A percentile compares a stretch with the other conserved stretches of the same genome.
Conservation (phyloP, 2,329 filamentous ascomycete genomes). For the Corynespora cassiicola region DNA sequence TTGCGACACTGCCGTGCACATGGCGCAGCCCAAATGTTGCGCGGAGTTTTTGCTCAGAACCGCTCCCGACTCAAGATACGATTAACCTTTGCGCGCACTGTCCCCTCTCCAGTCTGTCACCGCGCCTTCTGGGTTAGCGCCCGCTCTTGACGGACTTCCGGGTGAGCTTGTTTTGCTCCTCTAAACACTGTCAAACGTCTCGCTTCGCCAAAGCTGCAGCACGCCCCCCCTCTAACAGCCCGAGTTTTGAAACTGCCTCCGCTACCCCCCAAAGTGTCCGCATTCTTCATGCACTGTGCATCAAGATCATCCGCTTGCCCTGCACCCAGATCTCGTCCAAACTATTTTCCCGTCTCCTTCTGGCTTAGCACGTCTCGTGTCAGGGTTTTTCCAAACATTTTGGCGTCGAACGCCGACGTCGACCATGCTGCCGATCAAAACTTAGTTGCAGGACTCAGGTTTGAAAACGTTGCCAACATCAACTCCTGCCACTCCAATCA, state of each 20-base stretch:
- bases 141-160: constrained; percentile 38
- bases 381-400: constrained; percentile 47
- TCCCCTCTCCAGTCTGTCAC: constrained; percentile 35
- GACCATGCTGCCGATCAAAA: constrained; percentile 45
- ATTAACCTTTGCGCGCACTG: constrained; percentile 30
- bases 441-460: constrained; percentile 44
- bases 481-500: constrained; percentile 49
- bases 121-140: constrained; percentile 40
- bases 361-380: constrained; percentile 45
- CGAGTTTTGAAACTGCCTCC: constrained; percentile 49
- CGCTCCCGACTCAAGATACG: constrained; percentile 9
- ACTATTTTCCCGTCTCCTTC: constrained; percentile 35
- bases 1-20: neutral
- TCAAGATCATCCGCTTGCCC: constrained; percentile 25
- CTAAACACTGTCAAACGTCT: constrained; percentile 47
- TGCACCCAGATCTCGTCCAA: constrained; percentile 35
- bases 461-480: constrained; percentile 52
- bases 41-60: constrained; percentile 1
- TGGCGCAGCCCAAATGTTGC: neutral
- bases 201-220: constrained; percentile 42
- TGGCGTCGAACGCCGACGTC: constrained; percentile 33
- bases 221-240: constrained; percentile 43
- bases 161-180: constrained; percentile 45
- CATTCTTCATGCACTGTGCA: constrained; percentile 36
- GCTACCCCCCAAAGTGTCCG: constrained; percentile 31